Evolutionary conservation across 139 green algal species (phyloP), one percentile per base, ranked within the genome.

Genomic region (Tetradesmus lagerheimii): DNA sequence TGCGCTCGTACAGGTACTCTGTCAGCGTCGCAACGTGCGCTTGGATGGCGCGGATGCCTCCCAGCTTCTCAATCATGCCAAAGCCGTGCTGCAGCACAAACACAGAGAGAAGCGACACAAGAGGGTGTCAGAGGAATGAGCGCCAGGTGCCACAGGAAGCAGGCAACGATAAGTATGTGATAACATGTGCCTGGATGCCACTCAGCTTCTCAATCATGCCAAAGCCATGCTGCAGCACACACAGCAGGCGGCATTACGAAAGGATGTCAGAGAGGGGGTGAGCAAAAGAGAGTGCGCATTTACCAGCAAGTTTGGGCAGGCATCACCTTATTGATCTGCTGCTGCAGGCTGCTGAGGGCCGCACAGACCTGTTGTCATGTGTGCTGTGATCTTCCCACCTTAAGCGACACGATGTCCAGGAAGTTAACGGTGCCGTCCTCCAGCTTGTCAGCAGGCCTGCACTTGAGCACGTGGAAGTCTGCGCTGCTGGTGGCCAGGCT

Each of bases 391-490:
- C 47, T 62, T 62, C 45, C 15, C n/a, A 88, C 83, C 84, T 93
- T 92, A 11, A 97, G 85, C 11, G 91, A 84, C 39, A 95, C 89
- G 92, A 98, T 95, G 93, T 95, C 94, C 31, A 97, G 93, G 90
- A 98, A 98, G 78, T 90, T 84, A 37, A 97, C 92, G 8, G 95
- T 97, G 83, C 95, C 96, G 76, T 97, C 95, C 85, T 97, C 95
- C 39, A 97, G 92, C 43, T 91, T 87, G 80, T 96, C 92, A 3
- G 87, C 82, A 35, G 93, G 93, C 20, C 89, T 57, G 92, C 93
- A 96, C 91, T 95, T 96, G 75, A 96, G 91, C 66, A 95, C 90
- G 82, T 96, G 94, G 91, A 97, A 98, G 91, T 98, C 93, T 50
- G 95, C 92, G 20, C 47, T 50, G 43, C 93, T 89, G 45, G 94